A percentile compares a stretch with the other conserved stretches of the same genome.
Evolutionary conservation across 208 protist species (phyloP).

Genomic region (Wallacemonas sp.): DNA sequence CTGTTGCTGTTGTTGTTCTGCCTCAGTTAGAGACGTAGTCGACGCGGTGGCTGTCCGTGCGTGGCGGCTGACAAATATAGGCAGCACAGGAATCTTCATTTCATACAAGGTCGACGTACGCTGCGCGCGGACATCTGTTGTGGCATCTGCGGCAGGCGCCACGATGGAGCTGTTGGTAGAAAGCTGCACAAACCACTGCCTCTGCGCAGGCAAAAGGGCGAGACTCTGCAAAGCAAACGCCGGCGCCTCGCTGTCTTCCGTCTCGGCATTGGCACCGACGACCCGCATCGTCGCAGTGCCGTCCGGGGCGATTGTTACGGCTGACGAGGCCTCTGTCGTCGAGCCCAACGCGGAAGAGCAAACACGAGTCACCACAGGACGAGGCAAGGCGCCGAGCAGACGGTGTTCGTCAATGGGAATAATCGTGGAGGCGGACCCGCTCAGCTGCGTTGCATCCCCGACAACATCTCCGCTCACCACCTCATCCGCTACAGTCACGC

Average conservation of each 20-base stretch:
- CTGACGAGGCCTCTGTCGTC: too few relatives aligned
- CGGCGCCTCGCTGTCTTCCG: too few relatives aligned
- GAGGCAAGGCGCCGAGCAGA: constrained; percentile 19
- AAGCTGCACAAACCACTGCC: constrained; percentile 26
- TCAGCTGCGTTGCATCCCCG: background rate
- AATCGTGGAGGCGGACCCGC: constrained; percentile 21
- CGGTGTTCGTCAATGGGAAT: constrained; percentile 24
- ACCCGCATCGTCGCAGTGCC: too few relatives aligned
- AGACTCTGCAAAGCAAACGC: constrained; percentile 18
- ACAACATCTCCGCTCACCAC: background rate
- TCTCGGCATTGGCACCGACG: too few relatives aligned
- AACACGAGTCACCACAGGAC: too few relatives aligned
- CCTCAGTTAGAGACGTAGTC: background rate
- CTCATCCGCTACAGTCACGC: constrained; percentile 7
- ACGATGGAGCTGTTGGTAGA: too few relatives aligned
- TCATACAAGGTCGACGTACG: background rate
- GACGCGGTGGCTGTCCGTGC: constrained; percentile 5
- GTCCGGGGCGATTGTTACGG: too few relatives aligned
- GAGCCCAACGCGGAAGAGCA: too few relatives aligned
- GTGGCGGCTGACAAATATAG: constrained; percentile 44
- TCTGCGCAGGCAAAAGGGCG: constrained; percentile 16
- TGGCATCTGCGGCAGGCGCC: too few relatives aligned
- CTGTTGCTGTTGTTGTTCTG: background rate
- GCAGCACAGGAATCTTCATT: constrained; percentile 39
- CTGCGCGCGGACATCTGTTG: too few relatives aligned